phyloP scores from a whole-genome alignment of 140 eudicot species.

The Flaveria floridana region DNA sequence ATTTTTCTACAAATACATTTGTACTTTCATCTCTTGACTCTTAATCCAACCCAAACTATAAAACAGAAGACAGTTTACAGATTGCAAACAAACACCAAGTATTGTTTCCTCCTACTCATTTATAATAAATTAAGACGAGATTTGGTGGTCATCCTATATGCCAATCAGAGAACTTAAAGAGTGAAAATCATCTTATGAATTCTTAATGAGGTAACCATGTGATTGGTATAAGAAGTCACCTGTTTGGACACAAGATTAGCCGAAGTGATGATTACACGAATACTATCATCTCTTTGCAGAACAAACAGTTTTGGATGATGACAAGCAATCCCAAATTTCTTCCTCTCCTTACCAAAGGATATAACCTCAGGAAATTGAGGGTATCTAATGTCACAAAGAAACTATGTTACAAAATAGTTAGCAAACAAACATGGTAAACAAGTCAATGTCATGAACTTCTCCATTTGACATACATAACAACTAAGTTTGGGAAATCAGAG shows the following conservation, averaged over 20 bases:
- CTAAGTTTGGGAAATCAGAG: slow-evolving; percentile 71
- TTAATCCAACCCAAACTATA: not conserved
- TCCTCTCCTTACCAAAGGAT: slow-evolving; percentile 77
- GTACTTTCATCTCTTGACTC: not conserved
- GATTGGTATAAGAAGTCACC: slow-evolving; percentile 43
- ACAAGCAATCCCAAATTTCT: slow-evolving; percentile 78
- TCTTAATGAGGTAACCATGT: not conserved
- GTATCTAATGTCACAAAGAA: slow-evolving; percentile 51
- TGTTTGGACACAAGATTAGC: slow-evolving; percentile 83
- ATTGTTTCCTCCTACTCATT: slow-evolving; percentile 2
- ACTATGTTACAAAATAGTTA: slow-evolving; percentile 33
- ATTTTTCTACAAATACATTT: not conserved
- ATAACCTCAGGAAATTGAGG: slow-evolving; percentile 91
- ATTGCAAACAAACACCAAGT: not conserved
- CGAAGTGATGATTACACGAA: slow-evolving; percentile 79
- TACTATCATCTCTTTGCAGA: slow-evolving; percentile 70
- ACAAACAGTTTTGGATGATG: slow-evolving; percentile 88
- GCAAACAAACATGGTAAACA: slow-evolving; percentile 32
- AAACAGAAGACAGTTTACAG: slow-evolving; percentile 1
- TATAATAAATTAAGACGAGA: not conserved
- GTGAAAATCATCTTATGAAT: not conserved
- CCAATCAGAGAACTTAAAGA: not conserved
- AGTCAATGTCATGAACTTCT: slow-evolving; percentile 22
- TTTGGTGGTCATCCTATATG: not conserved
- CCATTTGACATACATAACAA: slow-evolving; percentile 65